Evolutionary conservation across 2,329 filamentous ascomycete genomes (phyloP), one percentile per base, ranked within the genome.

Genomic region (Talaromyces funiculosus): DNA sequence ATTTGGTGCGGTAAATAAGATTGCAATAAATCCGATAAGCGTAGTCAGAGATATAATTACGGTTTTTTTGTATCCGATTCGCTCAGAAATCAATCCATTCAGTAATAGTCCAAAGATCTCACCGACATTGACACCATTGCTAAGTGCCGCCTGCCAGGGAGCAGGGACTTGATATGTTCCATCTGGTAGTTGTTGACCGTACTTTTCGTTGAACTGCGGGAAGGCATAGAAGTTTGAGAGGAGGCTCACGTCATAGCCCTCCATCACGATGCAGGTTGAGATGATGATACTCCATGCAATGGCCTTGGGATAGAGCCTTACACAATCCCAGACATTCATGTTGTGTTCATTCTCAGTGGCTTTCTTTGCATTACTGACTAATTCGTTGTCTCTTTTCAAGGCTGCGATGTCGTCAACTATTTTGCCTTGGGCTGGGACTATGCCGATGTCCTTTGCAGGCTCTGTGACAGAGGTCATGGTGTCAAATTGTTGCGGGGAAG

Each of bases 101-200:
- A 88, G 77, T 64, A 86, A 73, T 59, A 89, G 77, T 29, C 87
- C 87, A 57, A 89, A 80, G 60, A 90, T 83, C 71, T 87, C 85
- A 57, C 87, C 87, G 24, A 81, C 78, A 58, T 81, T 77, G 60
- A 81, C 81, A 51, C 82, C 84, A 62, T 84, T 84, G 22, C 64
- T 64, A 16, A 75, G 60, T 3, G 66, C 72, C 0, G 69, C 64
- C 59, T 74, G 72, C 73, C 72, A 74, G 12, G 66, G 63, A 1
- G 71, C 70, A 2, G 69, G 62, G 3, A 73, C 60, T 7, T 64
- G 63, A 61, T 67, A 72, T 40, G 61, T 66, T 0, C 69, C 66
- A n/a, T 47, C n/a, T 8, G 43, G 22, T 26, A n/a, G 14, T 26
- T 16, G 5, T 26, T 7, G 22, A 14, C 72, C 71, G 31, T 70